These are phyloP conservation scores for Theileria equi DNA, from an alignment of 169 alveolate genomes.

Conservation along the genomic window DNA sequence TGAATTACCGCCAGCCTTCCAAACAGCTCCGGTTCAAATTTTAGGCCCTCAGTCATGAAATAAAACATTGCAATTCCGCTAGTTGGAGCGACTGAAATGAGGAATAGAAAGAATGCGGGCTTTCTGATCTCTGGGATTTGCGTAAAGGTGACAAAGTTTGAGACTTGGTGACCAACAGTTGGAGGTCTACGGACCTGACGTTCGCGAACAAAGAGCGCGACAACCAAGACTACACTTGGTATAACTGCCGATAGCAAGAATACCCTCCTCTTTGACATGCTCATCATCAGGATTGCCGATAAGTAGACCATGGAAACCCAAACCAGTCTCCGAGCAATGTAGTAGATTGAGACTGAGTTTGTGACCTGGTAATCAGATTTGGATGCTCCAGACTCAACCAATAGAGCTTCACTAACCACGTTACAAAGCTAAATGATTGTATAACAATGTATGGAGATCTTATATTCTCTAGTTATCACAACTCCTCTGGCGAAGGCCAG, in stretches of 20 bases:
- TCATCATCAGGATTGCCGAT: slow-evolving; percentile 70
- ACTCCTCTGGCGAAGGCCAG: slow-evolving; percentile 7
- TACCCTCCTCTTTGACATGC: slow-evolving; percentile 50
- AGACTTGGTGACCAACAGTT: slow-evolving; percentile 46
- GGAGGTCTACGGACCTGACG: slow-evolving; percentile 31
- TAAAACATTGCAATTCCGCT: slow-evolving; percentile 83
- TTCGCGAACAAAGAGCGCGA: slow-evolving; percentile 73
- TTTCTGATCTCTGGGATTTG: slow-evolving; percentile 51
- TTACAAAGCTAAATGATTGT: slow-evolving; percentile 58
- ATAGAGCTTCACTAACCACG: slow-evolving; percentile 87
- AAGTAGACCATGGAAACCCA: slow-evolving; percentile 78
- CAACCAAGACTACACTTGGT: slow-evolving; percentile 69
- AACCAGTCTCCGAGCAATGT: slow-evolving; percentile 76
- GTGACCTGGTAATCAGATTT: slow-evolving; percentile 62
- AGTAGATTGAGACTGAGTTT: slow-evolving; percentile 73
- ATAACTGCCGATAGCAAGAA: slow-evolving; percentile 74
- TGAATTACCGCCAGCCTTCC: slow-evolving; percentile 82
- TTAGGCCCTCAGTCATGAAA: slow-evolving; percentile 82
- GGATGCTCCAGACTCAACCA: slow-evolving; percentile 79
- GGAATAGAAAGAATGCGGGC: slow-evolving; percentile 55
- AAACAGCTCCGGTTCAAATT: slow-evolving; percentile 79
- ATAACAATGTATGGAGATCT: slow-evolving; percentile 1
- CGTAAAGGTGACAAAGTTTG: slow-evolving; percentile 21
- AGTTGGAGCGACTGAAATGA: slow-evolving; percentile 73
- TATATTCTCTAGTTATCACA: too few relatives aligned